Percentiles rank a stretch among this genome's conserved stretches.
These are phyloP conservation scores for Auricularia cornea DNA, from an alignment of 768 basidiomycete genomes.

Conservation along the genomic window DNA sequence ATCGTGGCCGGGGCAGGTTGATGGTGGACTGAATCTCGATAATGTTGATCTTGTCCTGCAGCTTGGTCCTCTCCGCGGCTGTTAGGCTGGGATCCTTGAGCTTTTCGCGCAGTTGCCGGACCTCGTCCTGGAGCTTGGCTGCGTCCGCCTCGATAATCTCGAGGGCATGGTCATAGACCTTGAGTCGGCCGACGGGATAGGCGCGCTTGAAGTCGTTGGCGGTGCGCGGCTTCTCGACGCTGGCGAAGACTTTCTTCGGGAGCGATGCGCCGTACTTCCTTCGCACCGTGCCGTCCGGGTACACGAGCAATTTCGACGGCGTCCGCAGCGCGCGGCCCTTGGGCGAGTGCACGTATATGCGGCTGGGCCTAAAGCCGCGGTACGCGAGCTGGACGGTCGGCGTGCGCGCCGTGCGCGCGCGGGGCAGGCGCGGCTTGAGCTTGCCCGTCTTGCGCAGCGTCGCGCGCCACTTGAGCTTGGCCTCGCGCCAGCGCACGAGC, in stretches of 20 bases:
- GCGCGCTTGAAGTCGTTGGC: background rate
- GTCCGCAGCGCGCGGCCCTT: background rate
- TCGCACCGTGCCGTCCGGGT: background rate
- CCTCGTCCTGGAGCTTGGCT: slow-evolving; percentile 35
- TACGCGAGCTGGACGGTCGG: background rate
- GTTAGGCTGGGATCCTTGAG: background rate
- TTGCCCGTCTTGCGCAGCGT: background rate
- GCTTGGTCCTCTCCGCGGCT: slow-evolving; percentile 27
- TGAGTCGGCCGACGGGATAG: background rate
- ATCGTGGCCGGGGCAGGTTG: slow-evolving; percentile 77
- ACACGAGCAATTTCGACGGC: background rate
- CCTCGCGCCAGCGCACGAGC: background rate
- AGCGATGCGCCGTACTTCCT: background rate
- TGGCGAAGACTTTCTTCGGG: background rate
- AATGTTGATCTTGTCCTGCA: slow-evolving; percentile 45
- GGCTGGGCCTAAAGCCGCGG: background rate
- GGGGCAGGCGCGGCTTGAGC: background rate
- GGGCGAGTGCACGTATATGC: background rate
- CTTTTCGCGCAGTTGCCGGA: slow-evolving; percentile 24
- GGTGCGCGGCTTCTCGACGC: background rate
- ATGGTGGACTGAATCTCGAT: slow-evolving; percentile 73
- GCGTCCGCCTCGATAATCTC: slow-evolving; percentile 60
- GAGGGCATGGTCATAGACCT: slow-evolving; percentile 71
- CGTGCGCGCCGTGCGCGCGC: background rate
- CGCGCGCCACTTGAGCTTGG: background rate